A percentile compares a stretch with the other conserved stretches of the same genome.
Evolutionary conservation across 495 filamentous ascomycete species (phyloP).

Genomic region (Talaromyces stipitatus): DNA sequence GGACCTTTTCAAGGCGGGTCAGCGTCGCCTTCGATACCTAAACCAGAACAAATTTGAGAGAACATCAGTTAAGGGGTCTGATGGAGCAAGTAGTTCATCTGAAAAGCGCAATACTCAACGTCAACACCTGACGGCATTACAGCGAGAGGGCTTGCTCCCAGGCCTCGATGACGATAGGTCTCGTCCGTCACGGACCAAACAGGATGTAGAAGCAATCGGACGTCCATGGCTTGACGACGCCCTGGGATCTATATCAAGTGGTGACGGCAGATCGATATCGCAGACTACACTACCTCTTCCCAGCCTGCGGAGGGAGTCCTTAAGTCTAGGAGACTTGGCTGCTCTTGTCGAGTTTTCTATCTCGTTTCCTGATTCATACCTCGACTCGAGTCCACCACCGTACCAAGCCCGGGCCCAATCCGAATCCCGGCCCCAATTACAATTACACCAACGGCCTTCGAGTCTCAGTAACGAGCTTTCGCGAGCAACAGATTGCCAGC

Average conservation of each 20-base stretch:
- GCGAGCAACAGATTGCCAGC: neutral
- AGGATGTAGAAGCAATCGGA: constrained; percentile 34
- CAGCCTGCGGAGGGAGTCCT: neutral
- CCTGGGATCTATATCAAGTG: neutral
- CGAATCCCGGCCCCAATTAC: neutral
- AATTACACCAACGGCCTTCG: neutral
- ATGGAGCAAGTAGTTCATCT: neutral
- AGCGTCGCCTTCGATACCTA: constrained; percentile 32
- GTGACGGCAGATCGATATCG: constrained; percentile 4
- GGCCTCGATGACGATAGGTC: neutral
- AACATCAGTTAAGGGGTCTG: constrained; percentile 5
- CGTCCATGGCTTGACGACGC: constrained; percentile 32
- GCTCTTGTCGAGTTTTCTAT: constrained; percentile 7
- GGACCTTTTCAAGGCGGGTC: constrained; percentile 31
- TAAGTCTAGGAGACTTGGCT: constrained; percentile 6
- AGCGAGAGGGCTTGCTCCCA: constrained; percentile 25
- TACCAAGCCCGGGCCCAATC: constrained; percentile 3
- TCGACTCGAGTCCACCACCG: constrained; percentile 4
- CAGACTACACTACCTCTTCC: neutral
- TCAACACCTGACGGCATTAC: constrained; percentile 27
- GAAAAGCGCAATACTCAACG: neutral
- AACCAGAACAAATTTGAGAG: constrained; percentile 27
- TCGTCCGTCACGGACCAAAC: constrained; percentile 21
- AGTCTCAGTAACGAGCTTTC: neutral
- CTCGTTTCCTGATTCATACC: constrained; percentile 6